phyloP scores from a whole-genome alignment of 805 yeast genomes.

The Scheffersomyces lignosus region DNA sequence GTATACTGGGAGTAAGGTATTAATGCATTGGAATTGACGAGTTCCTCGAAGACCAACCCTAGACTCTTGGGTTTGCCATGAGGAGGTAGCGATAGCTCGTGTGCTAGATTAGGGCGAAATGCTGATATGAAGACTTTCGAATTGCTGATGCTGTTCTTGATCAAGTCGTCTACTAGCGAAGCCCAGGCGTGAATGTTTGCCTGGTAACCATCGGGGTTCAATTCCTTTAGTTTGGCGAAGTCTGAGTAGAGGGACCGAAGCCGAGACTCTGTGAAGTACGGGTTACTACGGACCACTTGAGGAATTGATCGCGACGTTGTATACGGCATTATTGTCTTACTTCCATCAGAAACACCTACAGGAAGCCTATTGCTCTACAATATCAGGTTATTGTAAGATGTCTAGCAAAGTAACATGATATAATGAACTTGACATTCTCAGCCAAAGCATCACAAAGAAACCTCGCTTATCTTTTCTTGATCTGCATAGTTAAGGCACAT shows the following conservation, averaged over 20 bases:
- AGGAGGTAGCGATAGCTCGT: conserved; percentile 22
- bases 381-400: no score
- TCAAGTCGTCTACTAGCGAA: conserved; percentile 16
- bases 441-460: no score
- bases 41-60: conserved; percentile 22
- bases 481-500: no score
- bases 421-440: no score
- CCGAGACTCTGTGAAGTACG: conserved; percentile 27
- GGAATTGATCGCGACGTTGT: no score
- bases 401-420: no score
- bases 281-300: conserved; percentile 12
- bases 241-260: conserved; percentile 38
- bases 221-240: conserved; percentile 25
- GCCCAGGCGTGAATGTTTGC: conserved; percentile 45
- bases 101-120: conserved; percentile 14
- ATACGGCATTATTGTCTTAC: no score
- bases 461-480: no score
- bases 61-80: conserved; percentile 34
- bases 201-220: conserved; percentile 44
- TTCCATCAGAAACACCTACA: no score
- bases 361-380: no score
- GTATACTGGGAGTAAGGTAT: conserved; percentile 18
- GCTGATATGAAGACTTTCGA: conserved; percentile 18
- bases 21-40: conserved; percentile 17
- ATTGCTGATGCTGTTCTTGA: conserved; percentile 15